These are phyloP conservation scores for Aquilaria yunnanensis DNA, from an alignment of 345 rosid species.

Conservation along the genomic window DNA sequence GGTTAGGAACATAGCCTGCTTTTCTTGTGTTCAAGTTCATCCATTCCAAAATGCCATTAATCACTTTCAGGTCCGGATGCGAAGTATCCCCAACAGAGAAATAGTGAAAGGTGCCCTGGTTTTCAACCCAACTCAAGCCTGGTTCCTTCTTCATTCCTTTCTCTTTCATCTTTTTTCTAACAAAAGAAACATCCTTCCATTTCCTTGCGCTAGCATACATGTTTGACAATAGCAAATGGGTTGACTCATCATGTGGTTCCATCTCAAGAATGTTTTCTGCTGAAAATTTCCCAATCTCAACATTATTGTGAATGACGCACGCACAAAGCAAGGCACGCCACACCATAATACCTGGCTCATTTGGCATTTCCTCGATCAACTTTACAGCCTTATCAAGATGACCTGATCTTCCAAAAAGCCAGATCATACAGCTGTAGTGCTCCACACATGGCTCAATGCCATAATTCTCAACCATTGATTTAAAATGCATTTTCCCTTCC, in stretches of 20 bases:
- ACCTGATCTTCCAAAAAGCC: slow-evolving; percentile 77
- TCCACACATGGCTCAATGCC: slow-evolving; percentile 69
- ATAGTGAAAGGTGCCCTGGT: slow-evolving; percentile 54
- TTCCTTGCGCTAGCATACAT: slow-evolving; percentile 61
- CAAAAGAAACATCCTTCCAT: slow-evolving; percentile 57
- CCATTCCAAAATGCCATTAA: slow-evolving; percentile 82
- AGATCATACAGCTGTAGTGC: slow-evolving; percentile 81
- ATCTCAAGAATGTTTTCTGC: slow-evolving; percentile 57
- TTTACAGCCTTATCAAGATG: slow-evolving; percentile 59
- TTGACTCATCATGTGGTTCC: slow-evolving; percentile 67
- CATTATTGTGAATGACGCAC: slow-evolving; percentile 60
- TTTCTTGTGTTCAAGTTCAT: slow-evolving; percentile 58
- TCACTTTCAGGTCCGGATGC: slow-evolving; percentile 65
- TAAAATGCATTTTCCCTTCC: slow-evolving; percentile 56
- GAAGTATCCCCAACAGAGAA: slow-evolving; percentile 58
- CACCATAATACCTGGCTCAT: slow-evolving; percentile 58
- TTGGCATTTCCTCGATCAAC: slow-evolving; percentile 61
- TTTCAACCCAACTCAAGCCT: slow-evolving; percentile 88
- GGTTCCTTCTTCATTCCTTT: slow-evolving; percentile 76
- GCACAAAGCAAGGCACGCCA: slow-evolving; percentile 93
- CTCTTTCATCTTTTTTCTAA: slow-evolving; percentile 64
- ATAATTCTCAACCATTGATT: slow-evolving; percentile 58
- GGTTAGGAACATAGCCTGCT: slow-evolving; percentile 59
- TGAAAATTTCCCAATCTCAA: slow-evolving; percentile 51
- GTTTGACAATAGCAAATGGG: slow-evolving; percentile 72